Base-by-base conservation (phyloP, 257 asterid genomes). In the Solanum chiquidenum region DNA sequence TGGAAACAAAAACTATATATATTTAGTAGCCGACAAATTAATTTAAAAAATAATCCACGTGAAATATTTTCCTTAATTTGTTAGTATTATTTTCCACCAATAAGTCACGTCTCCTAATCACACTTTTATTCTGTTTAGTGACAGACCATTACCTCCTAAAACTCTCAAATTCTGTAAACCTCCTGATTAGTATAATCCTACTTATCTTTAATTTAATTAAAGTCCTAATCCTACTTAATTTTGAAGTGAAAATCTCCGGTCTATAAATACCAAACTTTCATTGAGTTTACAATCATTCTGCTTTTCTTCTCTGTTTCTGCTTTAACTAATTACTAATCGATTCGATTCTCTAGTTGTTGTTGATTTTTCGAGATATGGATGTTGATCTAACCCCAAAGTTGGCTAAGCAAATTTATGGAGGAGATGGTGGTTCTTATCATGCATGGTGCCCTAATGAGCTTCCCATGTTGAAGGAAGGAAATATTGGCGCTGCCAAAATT, bases 401-500 rank as follows among this genome's bases (percentile, higher is more conserved):
- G n/a, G n/a, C 62, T 6, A 77, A 77, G 37, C 23, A 40, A 44
- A 20, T 77, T 46, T 77, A 77, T 44, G 84, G 60, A 77, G 84
- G 84, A 77, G 84, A 42, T 6, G 84, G 84, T 12, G 84, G 84
- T 13, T 12, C 62, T n/a, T 77, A 77, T 27, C 90, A 90, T 88
- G 93, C 93, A 16, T 95, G 98, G 98, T 93, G 94, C 76, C 98
- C 98, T 0, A 72, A 90, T 23, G 97, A 95, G 2, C 92, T 93
- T 12, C 94, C 95, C 1, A 93, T 94, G 95, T 91, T 92, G 35
- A 86, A 87, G 1, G 71, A 92, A 77, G 95, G 95, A 29, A 94
- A 95, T 88, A 92, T 94, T 55, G 97, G 97, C 37, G 98, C 97
- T 6, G 91, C 94, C 6, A 95, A 95, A 87, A 94, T 95, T 83